phyloP scores from a whole-genome alignment of 192 early-diverging fungal genomes.

The Dissophora ornata region DNA sequence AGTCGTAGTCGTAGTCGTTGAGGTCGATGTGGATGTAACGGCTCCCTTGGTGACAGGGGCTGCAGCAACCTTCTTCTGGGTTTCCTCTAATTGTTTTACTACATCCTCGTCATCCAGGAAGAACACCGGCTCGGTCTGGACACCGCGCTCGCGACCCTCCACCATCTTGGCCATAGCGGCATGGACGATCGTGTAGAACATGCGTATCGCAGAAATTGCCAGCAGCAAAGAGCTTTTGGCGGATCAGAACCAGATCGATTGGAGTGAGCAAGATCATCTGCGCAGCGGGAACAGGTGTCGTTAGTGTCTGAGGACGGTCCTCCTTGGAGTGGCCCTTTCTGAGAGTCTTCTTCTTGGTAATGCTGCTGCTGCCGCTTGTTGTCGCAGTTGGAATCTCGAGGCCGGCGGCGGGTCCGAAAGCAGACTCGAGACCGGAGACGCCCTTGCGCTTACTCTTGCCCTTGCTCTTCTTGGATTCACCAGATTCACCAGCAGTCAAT shows the following conservation, averaged over 20 bases:
- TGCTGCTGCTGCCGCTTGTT: neutral
- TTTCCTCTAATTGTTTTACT: no score
- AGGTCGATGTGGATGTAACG: constrained; percentile 13
- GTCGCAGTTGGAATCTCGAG: neutral
- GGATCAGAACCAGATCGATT: constrained; percentile 39
- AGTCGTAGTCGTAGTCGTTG: no score
- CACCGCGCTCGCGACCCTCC: constrained; percentile 50
- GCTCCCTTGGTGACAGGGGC: no score
- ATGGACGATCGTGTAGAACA: constrained; percentile 53
- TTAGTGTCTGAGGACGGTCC: constrained; percentile 43
- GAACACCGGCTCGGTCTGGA: constrained; percentile 37
- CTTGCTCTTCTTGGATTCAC: constrained; percentile 9
- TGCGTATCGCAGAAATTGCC: constrained; percentile 53
- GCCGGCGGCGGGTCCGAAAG: no score
- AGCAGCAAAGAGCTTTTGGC: constrained; percentile 53
- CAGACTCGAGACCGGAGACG: no score
- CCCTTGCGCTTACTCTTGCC: constrained; percentile 10
- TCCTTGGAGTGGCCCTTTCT: constrained; percentile 43
- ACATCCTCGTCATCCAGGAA: constrained; percentile 3
- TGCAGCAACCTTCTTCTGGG: constrained; percentile 2
- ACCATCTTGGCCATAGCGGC: constrained; percentile 56
- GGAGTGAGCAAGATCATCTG: constrained; percentile 47
- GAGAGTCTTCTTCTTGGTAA: constrained; percentile 24
- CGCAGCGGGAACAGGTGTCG: constrained; percentile 42
- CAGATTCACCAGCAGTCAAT: constrained; percentile 15